These are phyloP conservation scores for Boletus rubropictus DNA, from an alignment of 768 basidiomycete species.

Conservation along the genomic window DNA sequence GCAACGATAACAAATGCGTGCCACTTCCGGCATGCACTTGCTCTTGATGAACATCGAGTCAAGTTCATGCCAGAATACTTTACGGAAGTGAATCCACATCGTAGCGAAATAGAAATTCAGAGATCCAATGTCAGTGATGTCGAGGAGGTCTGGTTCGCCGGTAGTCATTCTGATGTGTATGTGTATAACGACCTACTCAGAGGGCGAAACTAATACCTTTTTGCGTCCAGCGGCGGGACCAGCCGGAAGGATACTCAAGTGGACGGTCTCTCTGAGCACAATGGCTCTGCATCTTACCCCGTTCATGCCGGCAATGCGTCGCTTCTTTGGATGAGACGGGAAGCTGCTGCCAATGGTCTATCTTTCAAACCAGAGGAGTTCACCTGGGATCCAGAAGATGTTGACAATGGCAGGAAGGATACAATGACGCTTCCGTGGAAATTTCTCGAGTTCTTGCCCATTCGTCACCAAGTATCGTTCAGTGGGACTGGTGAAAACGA, in stretches of 20 bases:
- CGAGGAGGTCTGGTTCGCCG: not conserved
- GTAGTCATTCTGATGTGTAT: not conserved
- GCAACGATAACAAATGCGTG: not conserved
- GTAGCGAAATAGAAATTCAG: not conserved
- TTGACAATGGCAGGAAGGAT: not conserved
- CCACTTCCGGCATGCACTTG: not conserved
- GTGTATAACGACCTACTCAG: not conserved
- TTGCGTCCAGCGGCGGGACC: not conserved
- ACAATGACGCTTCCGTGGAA: not conserved
- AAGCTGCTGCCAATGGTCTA: not conserved
- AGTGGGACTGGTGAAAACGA: not conserved
- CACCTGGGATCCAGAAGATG: not conserved
- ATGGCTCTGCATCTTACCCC: not conserved
- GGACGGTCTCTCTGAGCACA: not conserved
- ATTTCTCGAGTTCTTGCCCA: not conserved
- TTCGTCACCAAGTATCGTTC: not conserved
- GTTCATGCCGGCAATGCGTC: not conserved
- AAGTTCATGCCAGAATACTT: not conserved
- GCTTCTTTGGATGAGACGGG: not conserved
- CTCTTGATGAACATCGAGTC: not conserved
- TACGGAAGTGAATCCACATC: not conserved
- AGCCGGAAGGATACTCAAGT: not conserved
- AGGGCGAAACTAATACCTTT: not conserved
- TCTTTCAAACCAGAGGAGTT: not conserved
- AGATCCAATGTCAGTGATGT: not conserved